Base-by-base conservation (phyloP, 106 monocot species). In the Ottelia alismoides region DNA sequence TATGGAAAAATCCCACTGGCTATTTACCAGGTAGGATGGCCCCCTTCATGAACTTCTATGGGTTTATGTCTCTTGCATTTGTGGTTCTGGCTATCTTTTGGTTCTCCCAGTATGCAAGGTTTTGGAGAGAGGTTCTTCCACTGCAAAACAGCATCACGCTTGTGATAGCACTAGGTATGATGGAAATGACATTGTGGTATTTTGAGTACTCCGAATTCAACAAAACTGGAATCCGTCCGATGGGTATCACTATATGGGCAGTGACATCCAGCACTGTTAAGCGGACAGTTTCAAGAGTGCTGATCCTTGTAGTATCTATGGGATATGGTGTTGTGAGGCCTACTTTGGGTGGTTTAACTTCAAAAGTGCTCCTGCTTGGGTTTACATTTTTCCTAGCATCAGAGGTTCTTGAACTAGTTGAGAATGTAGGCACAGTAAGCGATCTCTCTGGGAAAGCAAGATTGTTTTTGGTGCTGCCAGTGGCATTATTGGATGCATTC, bases 21-120 rank as follows among this genome's bases (percentile, higher is more conserved):
- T 94, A 94, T 55, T 74, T 94, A 25, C 93, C 93, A 18, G 93
- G 93, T 55, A 65, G 93, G 43, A 94, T 94, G 93, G 78, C 93
- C 4, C 93, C 88, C 47, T 73, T 94, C 35, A 75, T 88, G 84
- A 80, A 80, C 62, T 94, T 94, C 57, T 88, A 88, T 73, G 93
- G 78, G 46, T 60, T 73, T 22, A 88, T 88, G 74, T 88, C 93
- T 45, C 80, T 94, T 60, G 88, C 81, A 12, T 88, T 76, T 65
- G 80, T 78, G 21, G 47, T 84, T 75, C 79, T 94, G 25, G 93
- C 80, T 2, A 27, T 84, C 49, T 88, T 81, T 61, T 94, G 93
- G 93, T 91, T 91, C 52, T 81, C 71, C 57, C 90, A 91, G 75
- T 88, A 94, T 68, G 71, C 81, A 22, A 94, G 78, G 57, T 94